Evolutionary conservation across 306 rosid species (phyloP).

Genomic region (Glycine latifolia): DNA sequence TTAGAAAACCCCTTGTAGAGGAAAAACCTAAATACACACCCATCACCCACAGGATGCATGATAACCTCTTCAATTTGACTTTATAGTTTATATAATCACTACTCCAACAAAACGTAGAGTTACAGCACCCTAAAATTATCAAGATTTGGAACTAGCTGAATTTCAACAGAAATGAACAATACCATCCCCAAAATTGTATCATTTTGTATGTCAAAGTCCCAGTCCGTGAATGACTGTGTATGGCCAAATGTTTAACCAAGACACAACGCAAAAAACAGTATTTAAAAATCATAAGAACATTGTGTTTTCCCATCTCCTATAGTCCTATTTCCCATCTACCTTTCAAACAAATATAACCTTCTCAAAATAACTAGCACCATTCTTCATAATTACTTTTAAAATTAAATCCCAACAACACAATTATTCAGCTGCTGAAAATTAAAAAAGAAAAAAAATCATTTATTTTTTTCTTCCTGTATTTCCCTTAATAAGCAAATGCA

Average conservation of each 20-base stretch:
- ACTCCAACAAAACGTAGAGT: conserved; percentile 6
- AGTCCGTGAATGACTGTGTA: background rate
- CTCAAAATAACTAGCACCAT: background rate
- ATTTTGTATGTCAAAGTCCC: conserved; percentile 11
- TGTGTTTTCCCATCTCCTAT: background rate
- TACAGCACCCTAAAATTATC: background rate
- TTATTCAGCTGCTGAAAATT: background rate
- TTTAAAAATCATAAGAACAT: background rate
- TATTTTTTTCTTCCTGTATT: too few species aligned
- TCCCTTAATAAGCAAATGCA: too few species aligned
- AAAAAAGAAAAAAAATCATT: too few species aligned
- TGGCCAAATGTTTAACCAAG: conserved; percentile 17
- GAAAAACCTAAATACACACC: background rate
- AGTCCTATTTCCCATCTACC: background rate
- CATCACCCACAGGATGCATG: background rate
- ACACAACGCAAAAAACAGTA: background rate
- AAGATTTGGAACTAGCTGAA: background rate
- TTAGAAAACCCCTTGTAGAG: background rate
- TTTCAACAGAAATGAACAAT: conserved; percentile 15
- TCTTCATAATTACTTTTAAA: background rate
- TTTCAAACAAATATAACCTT: background rate
- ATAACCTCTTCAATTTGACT: background rate
- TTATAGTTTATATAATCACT: background rate
- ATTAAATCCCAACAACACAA: background rate
- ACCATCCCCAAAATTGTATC: background rate